Percentiles rank a stretch among this genome's conserved stretches.
phyloP scores from a whole-genome alignment of 768 basidiomycete species.

The Macrolepiota fuliginosa region DNA sequence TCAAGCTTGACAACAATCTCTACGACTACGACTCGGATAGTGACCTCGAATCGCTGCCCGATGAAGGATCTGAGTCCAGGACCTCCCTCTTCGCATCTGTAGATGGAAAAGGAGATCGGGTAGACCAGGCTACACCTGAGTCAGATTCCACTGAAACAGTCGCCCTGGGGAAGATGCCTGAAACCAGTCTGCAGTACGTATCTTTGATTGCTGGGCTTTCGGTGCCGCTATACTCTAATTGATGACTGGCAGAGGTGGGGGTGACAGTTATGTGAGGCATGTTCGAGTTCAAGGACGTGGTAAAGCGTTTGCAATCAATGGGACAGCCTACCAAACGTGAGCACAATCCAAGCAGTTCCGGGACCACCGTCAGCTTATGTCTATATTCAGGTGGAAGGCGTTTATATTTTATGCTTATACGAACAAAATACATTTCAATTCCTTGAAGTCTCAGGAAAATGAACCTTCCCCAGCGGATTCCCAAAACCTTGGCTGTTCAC shows the following conservation, averaged over 20 bases:
- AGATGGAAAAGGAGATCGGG: background rate
- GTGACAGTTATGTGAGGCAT: background rate
- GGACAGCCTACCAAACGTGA: constrained; percentile 12
- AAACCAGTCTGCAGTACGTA: background rate
- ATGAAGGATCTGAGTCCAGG: background rate
- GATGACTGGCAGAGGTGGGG: background rate
- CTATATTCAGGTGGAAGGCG: constrained; percentile 4
- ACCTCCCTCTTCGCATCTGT: background rate
- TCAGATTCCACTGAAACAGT: background rate
- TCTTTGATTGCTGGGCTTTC: background rate
- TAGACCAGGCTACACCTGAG: background rate
- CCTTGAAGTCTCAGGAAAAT: background rate
- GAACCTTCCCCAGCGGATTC: background rate
- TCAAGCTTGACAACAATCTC: background rate
- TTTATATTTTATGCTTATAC: constrained; percentile 7
- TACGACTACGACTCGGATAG: constrained; percentile 12
- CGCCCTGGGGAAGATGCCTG: background rate
- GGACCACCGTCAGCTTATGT: background rate
- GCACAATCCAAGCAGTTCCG: background rate
- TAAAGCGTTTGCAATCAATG: constrained; percentile 1
- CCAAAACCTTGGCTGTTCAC: constrained; percentile 22
- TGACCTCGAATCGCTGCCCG: constrained; percentile 9
- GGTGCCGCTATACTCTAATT: background rate
- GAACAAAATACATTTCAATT: constrained; percentile 3
- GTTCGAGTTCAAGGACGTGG: background rate